phyloP scores from a whole-genome alignment of 805 yeast genomes.

The Saccharomycopsis sp. region DNA sequence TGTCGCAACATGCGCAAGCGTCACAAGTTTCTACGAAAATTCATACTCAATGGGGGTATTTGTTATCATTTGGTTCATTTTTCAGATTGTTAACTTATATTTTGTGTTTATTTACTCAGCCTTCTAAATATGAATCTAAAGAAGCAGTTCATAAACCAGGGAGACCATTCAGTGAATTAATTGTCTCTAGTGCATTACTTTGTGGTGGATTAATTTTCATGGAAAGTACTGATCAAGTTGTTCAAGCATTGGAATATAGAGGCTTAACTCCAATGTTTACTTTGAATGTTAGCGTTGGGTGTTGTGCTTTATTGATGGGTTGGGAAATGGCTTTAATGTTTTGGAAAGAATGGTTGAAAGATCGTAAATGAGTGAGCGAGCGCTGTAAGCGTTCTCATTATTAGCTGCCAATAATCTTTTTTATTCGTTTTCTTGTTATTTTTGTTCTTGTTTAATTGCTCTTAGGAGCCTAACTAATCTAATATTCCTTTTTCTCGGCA shows the following conservation, averaged over 20 bases:
- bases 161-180: conserved; percentile 81
- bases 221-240: conserved; percentile 84
- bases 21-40: conserved; percentile 68
- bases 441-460: background rate
- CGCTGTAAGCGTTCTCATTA: background rate
- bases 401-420: background rate
- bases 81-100: conserved; percentile 63
- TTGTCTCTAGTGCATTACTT: conserved; percentile 70
- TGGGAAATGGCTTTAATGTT: conserved; percentile 75
- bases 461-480: background rate
- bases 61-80: conserved; percentile 75
- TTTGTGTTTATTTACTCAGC: conserved; percentile 40
- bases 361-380: background rate
- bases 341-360: conserved; percentile 37
- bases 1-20: conserved; percentile 93
- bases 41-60: conserved; percentile 89
- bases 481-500: too few relatives aligned
- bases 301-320: conserved; percentile 72
- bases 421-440: background rate
- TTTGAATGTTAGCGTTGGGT: conserved; percentile 77
- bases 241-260: conserved; percentile 72
- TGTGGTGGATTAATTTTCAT: conserved; percentile 90
- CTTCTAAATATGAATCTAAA: conserved; percentile 12
- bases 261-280: conserved; percentile 89
- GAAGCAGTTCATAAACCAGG: conserved; percentile 35